These are phyloP conservation scores for Aspergillus candidus DNA, from an alignment of 2,329 filamentous ascomycete genomes.

Conservation along the genomic window DNA sequence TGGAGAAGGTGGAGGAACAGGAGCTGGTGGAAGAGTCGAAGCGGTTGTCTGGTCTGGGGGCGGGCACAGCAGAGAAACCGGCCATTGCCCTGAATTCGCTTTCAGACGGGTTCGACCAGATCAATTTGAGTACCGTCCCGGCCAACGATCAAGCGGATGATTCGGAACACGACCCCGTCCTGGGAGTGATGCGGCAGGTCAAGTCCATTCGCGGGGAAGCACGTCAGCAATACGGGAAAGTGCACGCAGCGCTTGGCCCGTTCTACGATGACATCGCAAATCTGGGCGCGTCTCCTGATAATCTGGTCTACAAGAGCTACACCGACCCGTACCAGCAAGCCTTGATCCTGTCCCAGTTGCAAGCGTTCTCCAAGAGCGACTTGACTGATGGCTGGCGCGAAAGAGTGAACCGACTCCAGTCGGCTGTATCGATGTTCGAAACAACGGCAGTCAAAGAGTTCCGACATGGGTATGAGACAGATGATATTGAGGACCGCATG, in stretches of 20 bases:
- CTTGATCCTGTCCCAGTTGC: slow-evolving; percentile 76
- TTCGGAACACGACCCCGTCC: slow-evolving; percentile 57
- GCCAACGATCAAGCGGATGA: slow-evolving; percentile 22
- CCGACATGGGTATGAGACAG: slow-evolving; percentile 81
- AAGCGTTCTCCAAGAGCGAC: slow-evolving; percentile 73
- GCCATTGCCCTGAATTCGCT: slow-evolving; percentile 28
- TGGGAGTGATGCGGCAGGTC: slow-evolving; percentile 64
- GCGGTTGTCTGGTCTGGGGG: slow-evolving; percentile 9
- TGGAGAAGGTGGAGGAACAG: slow-evolving; percentile 23
- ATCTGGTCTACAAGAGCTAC: slow-evolving; percentile 79
- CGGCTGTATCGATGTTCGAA: slow-evolving; percentile 79
- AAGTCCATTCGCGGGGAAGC: slow-evolving; percentile 78
- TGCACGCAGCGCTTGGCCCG: slow-evolving; percentile 81
- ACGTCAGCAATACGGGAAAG: slow-evolving; percentile 80
- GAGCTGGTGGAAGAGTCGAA: slow-evolving; percentile 16
- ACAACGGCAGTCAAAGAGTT: slow-evolving; percentile 87
- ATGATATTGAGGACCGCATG: slow-evolving; percentile 86
- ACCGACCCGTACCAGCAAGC: slow-evolving; percentile 86
- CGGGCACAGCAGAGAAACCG: slow-evolving; percentile 14
- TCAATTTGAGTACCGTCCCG: slow-evolving; percentile 50
- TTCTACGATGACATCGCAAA: slow-evolving; percentile 79
- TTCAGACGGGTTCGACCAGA: slow-evolving; percentile 73
- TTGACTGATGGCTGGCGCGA: slow-evolving; percentile 66
- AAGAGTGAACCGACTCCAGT: slow-evolving; percentile 65
- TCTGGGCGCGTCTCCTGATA: slow-evolving; percentile 66